phyloP scores from a whole-genome alignment of 2,329 filamentous ascomycete species.

The Cladosporium sp. region DNA sequence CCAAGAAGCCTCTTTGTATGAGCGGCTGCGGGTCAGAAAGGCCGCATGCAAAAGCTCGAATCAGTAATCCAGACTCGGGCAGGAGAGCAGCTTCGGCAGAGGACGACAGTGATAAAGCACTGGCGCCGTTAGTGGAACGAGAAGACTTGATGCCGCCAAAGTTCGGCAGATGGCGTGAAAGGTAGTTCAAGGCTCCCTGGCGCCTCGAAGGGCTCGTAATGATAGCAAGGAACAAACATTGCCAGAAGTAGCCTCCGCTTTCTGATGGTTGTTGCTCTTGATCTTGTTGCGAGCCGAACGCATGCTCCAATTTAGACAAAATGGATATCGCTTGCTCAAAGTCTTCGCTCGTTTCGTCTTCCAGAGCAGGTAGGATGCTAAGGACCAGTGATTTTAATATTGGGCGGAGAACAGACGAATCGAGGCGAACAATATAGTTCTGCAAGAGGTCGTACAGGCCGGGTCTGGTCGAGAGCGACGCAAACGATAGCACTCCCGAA shows the following conservation, averaged over 20 bases:
- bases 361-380: constrained; percentile 81
- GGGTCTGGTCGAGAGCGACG: constrained; percentile 83
- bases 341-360: constrained; percentile 95
- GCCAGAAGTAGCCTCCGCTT: constrained; percentile 81
- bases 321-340: constrained; percentile 83
- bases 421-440: constrained; percentile 67
- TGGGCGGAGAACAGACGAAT: constrained; percentile 68
- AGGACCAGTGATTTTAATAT: constrained; percentile 87
- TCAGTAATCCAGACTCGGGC: constrained; percentile 83
- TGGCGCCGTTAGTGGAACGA: not conserved
- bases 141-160: constrained; percentile 42
- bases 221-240: constrained; percentile 89
- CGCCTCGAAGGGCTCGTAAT: constrained; percentile 84
- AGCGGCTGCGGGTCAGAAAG: constrained; percentile 81
- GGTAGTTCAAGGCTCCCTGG: constrained; percentile 80
- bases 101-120: constrained; percentile 36
- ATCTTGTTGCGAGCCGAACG: constrained; percentile 48
- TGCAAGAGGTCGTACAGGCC: constrained; percentile 82
- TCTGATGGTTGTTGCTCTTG: constrained; percentile 33
- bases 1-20: constrained; percentile 89
- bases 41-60: constrained; percentile 89
- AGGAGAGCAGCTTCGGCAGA: constrained; percentile 67
- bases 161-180: constrained; percentile 72
- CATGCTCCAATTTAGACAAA: constrained; percentile 66
- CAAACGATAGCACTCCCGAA: constrained; percentile 85